Evolutionary conservation across 495 filamentous ascomycete genomes (phyloP).

Genomic region (Daldinia caldariorum): DNA sequence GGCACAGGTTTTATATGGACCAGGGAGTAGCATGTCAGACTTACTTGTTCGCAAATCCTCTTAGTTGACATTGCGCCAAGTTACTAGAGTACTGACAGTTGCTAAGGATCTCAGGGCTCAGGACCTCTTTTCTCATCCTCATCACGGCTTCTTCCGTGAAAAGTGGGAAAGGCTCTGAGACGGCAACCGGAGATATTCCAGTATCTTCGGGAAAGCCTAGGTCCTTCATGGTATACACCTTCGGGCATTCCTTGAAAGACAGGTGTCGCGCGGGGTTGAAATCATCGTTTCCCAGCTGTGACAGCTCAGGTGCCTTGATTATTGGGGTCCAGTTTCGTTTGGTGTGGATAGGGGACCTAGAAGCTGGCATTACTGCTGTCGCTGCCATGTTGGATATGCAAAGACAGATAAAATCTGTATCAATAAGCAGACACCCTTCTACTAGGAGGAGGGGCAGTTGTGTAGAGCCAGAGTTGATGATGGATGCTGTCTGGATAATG

Average conservation of each 20-base stretch:
- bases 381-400: constrained; percentile 37
- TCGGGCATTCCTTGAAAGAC: constrained; percentile 60
- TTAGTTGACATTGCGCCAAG: constrained; percentile 70
- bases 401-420: constrained; percentile 8
- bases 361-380: constrained; percentile 26
- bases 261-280: constrained; percentile 63
- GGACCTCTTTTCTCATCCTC: constrained; percentile 72
- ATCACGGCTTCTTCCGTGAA: constrained; percentile 73
- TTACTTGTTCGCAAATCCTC: constrained; percentile 76
- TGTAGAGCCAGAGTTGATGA: background rate
- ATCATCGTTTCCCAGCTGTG: constrained; percentile 31
- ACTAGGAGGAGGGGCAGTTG: background rate
- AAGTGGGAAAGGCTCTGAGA: constrained; percentile 78
- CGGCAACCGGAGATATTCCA: constrained; percentile 72
- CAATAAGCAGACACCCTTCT: constrained; percentile 6
- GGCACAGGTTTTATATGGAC: background rate
- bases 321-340: constrained; percentile 39
- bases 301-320: constrained; percentile 31
- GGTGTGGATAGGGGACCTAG: constrained; percentile 1
- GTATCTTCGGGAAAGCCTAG: constrained; percentile 63
- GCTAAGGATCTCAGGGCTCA: constrained; percentile 69
- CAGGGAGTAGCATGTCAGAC: constrained; percentile 30
- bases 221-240: constrained; percentile 68
- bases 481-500: constrained; percentile 7
- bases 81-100: constrained; percentile 73